Base-by-base conservation (phyloP, 2,329 filamentous ascomycete genomes). In the Cadophora gregata region DNA sequence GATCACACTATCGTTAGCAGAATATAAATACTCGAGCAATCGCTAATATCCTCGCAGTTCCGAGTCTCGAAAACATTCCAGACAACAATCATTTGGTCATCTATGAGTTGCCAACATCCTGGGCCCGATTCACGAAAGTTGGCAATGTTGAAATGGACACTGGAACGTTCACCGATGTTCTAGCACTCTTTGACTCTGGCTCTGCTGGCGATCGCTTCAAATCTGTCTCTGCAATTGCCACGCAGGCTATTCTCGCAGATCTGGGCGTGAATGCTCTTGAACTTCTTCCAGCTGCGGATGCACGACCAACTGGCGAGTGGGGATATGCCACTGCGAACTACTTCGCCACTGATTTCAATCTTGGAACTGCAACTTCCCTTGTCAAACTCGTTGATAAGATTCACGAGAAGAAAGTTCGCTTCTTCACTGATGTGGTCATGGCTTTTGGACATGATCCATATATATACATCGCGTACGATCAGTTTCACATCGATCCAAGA, bases 381-480 rank as follows among this genome's bases (percentile, higher is more conserved):
- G 67, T 64, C 1, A 50, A 62, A 16, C 61, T 70, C 2, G 67
- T 69, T 4, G 65, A 70, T 33, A 64, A 51, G 19, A 70, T 70
- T 16, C 67, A 70, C 45, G n/a, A 25, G 1, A 59, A 64, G 47
- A 66, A 69, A 9, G 60, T 66, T 16, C 62, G 69, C 1, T 69
- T 70, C 29, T 69, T 70, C 51, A 70, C 69, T 4, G 69, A 69
- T 38, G 65, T 70, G 21, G 69, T 70, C 14, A 70, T 70, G 69
- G 66, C 69, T 14, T 70, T 70, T 29, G 67, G 69, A 19, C 62
- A 67, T 59, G 67, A 70, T 64, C 65, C 69, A 6, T 70, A 70
- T 65, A 58, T 58, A 3, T 70, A 70, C 60, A 63, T 67, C 38
- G 67, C 62, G 8, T 70, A 66, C 42, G 38, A 66, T 25, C 69